Conservation (phyloP, 805 yeast genomes). For the Nakazawaea peltata region DNA sequence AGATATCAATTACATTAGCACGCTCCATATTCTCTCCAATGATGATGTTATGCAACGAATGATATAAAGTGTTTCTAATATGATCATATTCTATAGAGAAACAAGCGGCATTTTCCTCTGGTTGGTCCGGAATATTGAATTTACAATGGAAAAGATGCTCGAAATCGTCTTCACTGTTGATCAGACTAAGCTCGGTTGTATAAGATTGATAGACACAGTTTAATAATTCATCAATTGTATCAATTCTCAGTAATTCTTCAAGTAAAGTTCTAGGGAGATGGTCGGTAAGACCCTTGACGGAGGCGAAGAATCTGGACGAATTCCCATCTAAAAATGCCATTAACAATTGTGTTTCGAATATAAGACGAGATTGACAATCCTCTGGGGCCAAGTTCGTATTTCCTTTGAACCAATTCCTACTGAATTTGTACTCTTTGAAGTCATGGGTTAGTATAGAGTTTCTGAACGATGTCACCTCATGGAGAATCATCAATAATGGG, state of each 20-base stretch:
- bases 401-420: slow-evolving; percentile 32
- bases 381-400: slow-evolving; percentile 8
- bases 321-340: slow-evolving; percentile 27
- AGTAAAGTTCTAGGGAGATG: slow-evolving; percentile 19
- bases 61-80: slow-evolving; percentile 21
- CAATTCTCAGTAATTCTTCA: slow-evolving; percentile 13
- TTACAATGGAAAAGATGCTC: slow-evolving; percentile 7
- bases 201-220: slow-evolving; percentile 13
- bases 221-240: slow-evolving; percentile 11
- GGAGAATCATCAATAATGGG: slow-evolving; percentile 30
- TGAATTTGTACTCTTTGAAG: slow-evolving; percentile 26
- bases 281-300: slow-evolving; percentile 23
- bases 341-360: slow-evolving; percentile 29
- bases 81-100: slow-evolving; percentile 26
- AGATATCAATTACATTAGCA: slow-evolving; percentile 15
- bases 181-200: slow-evolving; percentile 10
- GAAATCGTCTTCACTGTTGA: slow-evolving; percentile 8
- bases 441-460: slow-evolving; percentile 21
- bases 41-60: slow-evolving; percentile 22
- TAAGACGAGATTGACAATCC: slow-evolving; percentile 19
- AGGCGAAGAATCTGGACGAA: slow-evolving; percentile 30
- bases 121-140: slow-evolving; percentile 1
- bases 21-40: slow-evolving; percentile 22
- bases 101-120: slow-evolving; percentile 16
- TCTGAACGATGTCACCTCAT: slow-evolving; percentile 27